phyloP scores from a whole-genome alignment of 148 eudicot genomes.

The Dianthus caryophyllus region DNA sequence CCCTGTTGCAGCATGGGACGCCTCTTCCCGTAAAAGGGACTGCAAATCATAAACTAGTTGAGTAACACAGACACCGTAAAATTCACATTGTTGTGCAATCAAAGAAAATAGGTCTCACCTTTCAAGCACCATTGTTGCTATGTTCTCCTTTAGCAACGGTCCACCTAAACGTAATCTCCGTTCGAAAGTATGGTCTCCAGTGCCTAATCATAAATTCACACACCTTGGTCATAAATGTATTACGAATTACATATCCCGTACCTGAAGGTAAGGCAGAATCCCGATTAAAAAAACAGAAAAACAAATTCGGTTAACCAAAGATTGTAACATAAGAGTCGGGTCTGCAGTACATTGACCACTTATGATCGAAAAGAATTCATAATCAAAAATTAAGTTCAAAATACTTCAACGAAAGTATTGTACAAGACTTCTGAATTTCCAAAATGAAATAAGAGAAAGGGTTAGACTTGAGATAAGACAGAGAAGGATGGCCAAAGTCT shows the following conservation, averaged over 20 bases:
- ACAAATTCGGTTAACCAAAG: not conserved
- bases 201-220: slow-evolving; percentile 47
- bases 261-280: not conserved
- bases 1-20: slow-evolving; percentile 88
- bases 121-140: slow-evolving; percentile 98
- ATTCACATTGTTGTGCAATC: not conserved
- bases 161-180: slow-evolving; percentile 91
- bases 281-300: not conserved
- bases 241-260: not conserved
- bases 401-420: not conserved
- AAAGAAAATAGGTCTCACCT: slow-evolving; percentile 43
- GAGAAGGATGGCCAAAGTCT: not conserved
- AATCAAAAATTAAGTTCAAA: not conserved
- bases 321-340: not conserved
- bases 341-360: not conserved
- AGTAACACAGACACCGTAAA: not conserved
- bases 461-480: not conserved
- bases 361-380: not conserved
- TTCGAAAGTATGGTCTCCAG: slow-evolving; percentile 96
- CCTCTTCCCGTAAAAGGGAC: slow-evolving; percentile 95
- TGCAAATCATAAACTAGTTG: slow-evolving; percentile 24
- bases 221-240: slow-evolving; percentile 11
- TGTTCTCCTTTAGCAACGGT: slow-evolving; percentile 83
- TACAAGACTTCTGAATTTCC: not conserved
- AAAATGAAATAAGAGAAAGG: not conserved